Base-by-base conservation (phyloP, 2,329 filamentous ascomycete species). In the Colletotrichum abscissum region DNA sequence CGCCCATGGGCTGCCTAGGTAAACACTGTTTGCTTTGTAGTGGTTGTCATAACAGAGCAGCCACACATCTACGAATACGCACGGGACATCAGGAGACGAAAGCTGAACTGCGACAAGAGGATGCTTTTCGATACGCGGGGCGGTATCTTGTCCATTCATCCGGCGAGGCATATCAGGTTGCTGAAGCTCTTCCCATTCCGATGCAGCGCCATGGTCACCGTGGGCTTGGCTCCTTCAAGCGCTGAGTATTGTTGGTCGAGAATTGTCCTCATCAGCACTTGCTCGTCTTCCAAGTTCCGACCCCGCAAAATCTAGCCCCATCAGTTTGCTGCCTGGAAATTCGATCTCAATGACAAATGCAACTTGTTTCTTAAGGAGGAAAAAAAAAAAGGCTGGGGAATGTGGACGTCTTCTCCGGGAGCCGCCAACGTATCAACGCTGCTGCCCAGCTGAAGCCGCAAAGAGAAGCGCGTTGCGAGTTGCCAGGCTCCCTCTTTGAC, bases 11-110 rank as follows among this genome's bases (percentile, higher is more conserved):
- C 8, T 49, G 19, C 42, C 42, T 70, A 62, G 49, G 35, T 26
- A 28, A 42, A n/a, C 38, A 60, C 57, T 69, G 66, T 72, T 60
- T 64, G 24, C 59, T 69, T 63, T 12, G 19, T 14, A 30, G 42
- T 49, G 59, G 54, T 72, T 72, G 54, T 55, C 59, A 69, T 56
- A 42, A 49, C 54, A 72, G 54, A 60, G 28, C 33, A 67, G n/a
- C 24, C 12, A 11, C 16, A 38, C 24, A 19, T 46, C 26, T 46
- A 38, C 56, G 57, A 14, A n/a, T n/a, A 49, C 3, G 8, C 3
- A 19, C 19, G 14, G 38, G 38, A 42, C 4, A n/a, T 19, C 3
- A 9, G 19, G 42, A 49, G 42, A 19, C 42, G 19, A 49, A 9
- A 7, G 42, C 8, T 49, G n/a, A 4, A 33, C n/a, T 22, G 5